Evolutionary conservation across 164 flowering plant genomes (phyloP), one percentile per base, ranked within the genome.

Genomic region (Santalum album): DNA sequence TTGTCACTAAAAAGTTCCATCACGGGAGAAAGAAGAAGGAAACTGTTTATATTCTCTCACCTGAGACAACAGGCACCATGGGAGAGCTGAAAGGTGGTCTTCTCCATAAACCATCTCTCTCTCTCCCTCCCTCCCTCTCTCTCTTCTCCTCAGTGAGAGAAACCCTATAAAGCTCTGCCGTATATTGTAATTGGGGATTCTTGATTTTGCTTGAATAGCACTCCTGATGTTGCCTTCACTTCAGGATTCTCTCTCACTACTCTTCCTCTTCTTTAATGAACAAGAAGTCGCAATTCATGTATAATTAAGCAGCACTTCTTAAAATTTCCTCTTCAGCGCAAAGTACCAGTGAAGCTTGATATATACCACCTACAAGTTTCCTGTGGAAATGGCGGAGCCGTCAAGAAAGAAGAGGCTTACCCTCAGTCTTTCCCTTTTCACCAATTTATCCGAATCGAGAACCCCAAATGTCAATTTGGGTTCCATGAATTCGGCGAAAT

Each of bases 401-500:
- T 53, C 59, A 0, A 46, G 51, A 21, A 70, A 65, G 59, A 60
- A 27, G 57, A 66, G 48, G 18, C 60, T 55, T 16, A 43, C 62
- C 5, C 60, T 73, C 55, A 60, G 25, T 19, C 66, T 71, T 2
- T 65, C 69, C 27, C 64, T 74, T 22, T 70, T 74, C 65, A 49
- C 54, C 59, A 60, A 54, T 24, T 58, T 52, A 21, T 34, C 48
- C 0, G 57, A 39, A 17, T 60, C 54, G 1, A 67, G 62, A 43
- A 54, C 71, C 39, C 60, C 60, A 7, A 56, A 32, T n/a, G 19
- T n/a, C 6, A 42, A 7, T 7, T 47, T 52, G 53, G 56, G 7
- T 25, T 52, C 50, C 47, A 4, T 17, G 15, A 16, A 42, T 42
- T n/a, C 20, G 6, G 19, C 45, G 20, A 71, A 69, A 61, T 65